Base-by-base conservation (phyloP, 192 early-diverging fungal genomes). In the Coemansia sp. region DNA sequence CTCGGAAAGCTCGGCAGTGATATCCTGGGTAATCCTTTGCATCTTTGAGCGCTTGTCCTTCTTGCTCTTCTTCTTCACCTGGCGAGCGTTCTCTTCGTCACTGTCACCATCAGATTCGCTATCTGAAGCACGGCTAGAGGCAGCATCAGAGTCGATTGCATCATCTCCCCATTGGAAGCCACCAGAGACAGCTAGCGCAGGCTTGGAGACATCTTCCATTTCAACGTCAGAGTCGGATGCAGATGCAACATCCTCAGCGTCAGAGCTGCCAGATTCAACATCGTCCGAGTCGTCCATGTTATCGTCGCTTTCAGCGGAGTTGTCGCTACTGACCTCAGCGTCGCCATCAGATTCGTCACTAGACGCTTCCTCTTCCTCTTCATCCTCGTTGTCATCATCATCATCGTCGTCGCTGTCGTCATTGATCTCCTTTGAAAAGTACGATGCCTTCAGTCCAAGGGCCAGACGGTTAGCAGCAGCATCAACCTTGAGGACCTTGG, bases 361-460 rank as follows among this genome's bases (percentile, higher is more conserved):
- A 11, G 65, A 65, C 23, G n/a, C n/a, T n/a, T n/a, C n/a, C n/a
- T n/a, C n/a, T n/a, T 74, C 69, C 9, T 63, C 60, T 27, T 66
- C 71, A 9, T 69, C 59, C 17, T 78, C 74, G 21, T 47, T 66
- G 22, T 69, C 63, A 34, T 53, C 62, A 6, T 68, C 43, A 25
- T 58, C 50, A 13, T 72, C 68, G 9, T 58, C 44, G 33, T 81
- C 66, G 75, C 40, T 77, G 17, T 73, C 74, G 2, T 57, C 67
- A 44, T 86, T 84, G 24, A 59, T 63, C 30, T 63, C 80, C 33
- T 60, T 61, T 33, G 73, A 84, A 83, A 96, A 95, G 69, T 91
- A 92, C 8, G 87, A 89, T 2, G 91, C 83, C 81, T 92, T 95
- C 17, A 95, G 82, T 46, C 91, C 89, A 41, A 96, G 84, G 5